phyloP scores from a whole-genome alignment of 148 eudicot species.

The Silene latifolia region DNA sequence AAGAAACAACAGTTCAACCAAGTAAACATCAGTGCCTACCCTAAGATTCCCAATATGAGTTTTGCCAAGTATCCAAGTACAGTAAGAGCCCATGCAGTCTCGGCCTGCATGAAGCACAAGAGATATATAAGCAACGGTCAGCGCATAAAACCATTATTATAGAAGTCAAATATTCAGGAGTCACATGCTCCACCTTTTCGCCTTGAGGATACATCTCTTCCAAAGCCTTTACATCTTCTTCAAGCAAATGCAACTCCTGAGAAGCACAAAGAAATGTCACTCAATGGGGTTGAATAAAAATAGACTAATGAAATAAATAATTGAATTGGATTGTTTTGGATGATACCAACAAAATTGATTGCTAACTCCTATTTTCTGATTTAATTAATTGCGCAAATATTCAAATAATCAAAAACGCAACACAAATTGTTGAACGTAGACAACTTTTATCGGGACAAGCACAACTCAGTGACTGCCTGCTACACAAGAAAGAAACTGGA shows the following conservation, averaged over 20 bases:
- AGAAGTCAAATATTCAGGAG: conserved; percentile 10
- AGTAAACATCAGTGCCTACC: conserved; percentile 41
- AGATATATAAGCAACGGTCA: conserved; percentile 11
- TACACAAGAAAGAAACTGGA: background rate
- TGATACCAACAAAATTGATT: too few species aligned
- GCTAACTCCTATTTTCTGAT: too few species aligned
- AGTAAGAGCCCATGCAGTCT: conserved; percentile 98
- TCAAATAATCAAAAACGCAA: background rate
- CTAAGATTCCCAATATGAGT: conserved; percentile 75
- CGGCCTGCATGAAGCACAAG: conserved; percentile 58
- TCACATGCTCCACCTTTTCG: conserved; percentile 65
- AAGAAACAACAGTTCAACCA: background rate
- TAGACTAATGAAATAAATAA: background rate
- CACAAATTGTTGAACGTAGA: background rate
- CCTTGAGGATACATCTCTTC: conserved; percentile 99
- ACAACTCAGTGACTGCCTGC: background rate
- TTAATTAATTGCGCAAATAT: background rate
- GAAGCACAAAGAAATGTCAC: conserved; percentile 18
- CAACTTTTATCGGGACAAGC: background rate
- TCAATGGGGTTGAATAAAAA: too few species aligned
- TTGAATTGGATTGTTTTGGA: too few species aligned
- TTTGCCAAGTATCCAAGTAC: conserved; percentile 96
- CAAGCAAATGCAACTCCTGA: conserved; percentile 85
- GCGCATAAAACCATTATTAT: background rate
- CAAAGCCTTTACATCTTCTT: conserved; percentile 88